These are phyloP conservation scores for Penicillium paradoxum DNA, from an alignment of 495 filamentous ascomycete genomes.

Conservation along the genomic window DNA sequence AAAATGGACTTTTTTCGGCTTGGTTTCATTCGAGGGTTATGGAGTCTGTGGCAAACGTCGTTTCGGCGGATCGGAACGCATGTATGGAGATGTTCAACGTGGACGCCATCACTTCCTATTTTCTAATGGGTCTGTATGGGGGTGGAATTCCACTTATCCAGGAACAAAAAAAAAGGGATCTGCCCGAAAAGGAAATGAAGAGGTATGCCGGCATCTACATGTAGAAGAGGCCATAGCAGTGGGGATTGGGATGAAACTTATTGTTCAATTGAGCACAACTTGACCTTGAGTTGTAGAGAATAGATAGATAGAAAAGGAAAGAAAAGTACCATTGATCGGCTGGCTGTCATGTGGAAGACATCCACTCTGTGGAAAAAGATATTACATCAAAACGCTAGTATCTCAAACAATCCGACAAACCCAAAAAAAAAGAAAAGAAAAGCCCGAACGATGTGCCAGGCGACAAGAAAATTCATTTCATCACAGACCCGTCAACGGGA, in stretches of 20 bases:
- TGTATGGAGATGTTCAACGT: neutral
- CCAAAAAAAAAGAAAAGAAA: slow-evolving; percentile 1
- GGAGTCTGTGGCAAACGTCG: neutral
- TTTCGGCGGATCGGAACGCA: neutral
- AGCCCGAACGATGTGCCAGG: neutral
- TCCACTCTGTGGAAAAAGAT: neutral
- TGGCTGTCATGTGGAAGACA: neutral
- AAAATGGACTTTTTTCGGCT: neutral
- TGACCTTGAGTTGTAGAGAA: neutral
- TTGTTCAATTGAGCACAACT: neutral
- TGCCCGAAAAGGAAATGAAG: neutral
- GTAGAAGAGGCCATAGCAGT: too few species aligned
- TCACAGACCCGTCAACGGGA: slow-evolving; percentile 3
- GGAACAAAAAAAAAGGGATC: neutral
- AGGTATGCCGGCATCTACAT: neutral
- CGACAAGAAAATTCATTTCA: slow-evolving; percentile 15
- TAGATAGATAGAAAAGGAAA: neutral
- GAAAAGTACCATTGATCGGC: neutral
- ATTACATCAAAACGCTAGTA: slow-evolving; percentile 2
- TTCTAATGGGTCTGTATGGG: too few species aligned
- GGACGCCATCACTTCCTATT: neutral
- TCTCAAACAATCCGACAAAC: neutral
- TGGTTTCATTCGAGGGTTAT: neutral
- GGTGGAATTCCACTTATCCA: neutral
- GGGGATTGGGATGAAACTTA: neutral